These are phyloP conservation scores for Fusarium buxicola DNA, from an alignment of 2,329 filamentous ascomycete species.

Conservation along the genomic window DNA sequence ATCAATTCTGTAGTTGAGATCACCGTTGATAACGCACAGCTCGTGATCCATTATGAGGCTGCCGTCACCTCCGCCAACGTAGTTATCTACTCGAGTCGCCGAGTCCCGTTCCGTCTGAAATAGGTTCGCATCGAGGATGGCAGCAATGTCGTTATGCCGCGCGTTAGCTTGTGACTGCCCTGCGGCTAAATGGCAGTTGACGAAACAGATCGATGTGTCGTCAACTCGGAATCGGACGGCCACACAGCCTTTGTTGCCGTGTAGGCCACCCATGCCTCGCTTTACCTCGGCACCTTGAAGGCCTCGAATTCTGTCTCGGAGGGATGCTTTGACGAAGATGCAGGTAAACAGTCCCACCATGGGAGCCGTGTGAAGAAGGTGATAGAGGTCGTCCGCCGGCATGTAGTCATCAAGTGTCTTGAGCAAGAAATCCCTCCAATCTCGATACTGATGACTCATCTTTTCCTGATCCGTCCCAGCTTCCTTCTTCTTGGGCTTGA, in stretches of 20 bases:
- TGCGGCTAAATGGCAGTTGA: conserved; percentile 97
- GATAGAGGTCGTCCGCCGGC: conserved; percentile 80
- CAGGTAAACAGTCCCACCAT: conserved; percentile 96
- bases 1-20: conserved; percentile 98
- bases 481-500: conserved; percentile 90
- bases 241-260: conserved; percentile 96
- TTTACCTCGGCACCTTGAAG: conserved; percentile 88
- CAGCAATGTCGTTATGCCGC: conserved; percentile 91
- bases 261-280: conserved; percentile 92
- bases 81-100: conserved; percentile 78
- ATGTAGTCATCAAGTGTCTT: conserved; percentile 86
- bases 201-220: conserved; percentile 92
- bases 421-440: conserved; percentile 92
- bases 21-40: conserved; percentile 95
- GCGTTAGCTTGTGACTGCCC: conserved; percentile 91
- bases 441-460: conserved; percentile 97
- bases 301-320: conserved; percentile 81
- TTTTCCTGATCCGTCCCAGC: conserved; percentile 84
- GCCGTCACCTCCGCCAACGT: conserved; percentile 91
- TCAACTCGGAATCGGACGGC: conserved; percentile 93
- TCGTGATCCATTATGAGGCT: conserved; percentile 96
- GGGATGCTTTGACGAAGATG: conserved; percentile 87
- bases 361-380: conserved; percentile 85
- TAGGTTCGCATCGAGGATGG: conserved; percentile 83
- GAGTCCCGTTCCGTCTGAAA: conserved; percentile 80